Evolutionary conservation across 495 filamentous ascomycete genomes (phyloP), one percentile per base, ranked within the genome.

Genomic region (Penicillium cataractarum): DNA sequence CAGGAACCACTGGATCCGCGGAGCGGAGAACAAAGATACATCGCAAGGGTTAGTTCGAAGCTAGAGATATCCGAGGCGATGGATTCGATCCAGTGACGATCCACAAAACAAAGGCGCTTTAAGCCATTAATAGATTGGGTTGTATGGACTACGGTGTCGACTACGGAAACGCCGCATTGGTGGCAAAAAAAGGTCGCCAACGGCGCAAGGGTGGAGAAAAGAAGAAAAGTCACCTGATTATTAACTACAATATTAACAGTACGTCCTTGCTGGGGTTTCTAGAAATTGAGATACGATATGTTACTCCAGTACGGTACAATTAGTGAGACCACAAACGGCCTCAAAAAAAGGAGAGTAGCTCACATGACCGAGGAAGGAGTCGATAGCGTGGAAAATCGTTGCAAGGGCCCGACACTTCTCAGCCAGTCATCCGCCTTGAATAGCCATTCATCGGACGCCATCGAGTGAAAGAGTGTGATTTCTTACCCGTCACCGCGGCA

Each of bases 401-500:
- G 60, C 58, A 67, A 64, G 58, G 64, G 51, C 42, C 37, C 62
- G 49, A 65, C 50, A 55, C 62, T 53, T 44, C 31, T 56, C 57
- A 46, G 59, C 63, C 67, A 64, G 32, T 54, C 51, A 54, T 35
- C 7, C 12, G 21, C 6, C 29, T 19, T 9, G 29, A 32, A 4
- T 24, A 54, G 51, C 51, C 51, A 54, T 37, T 35, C 51, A 35
- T 21, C 31, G n/a, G 21, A 35, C 51, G 32, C 29, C 31, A 33
- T 54, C 51, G 31, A 54, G 2, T n/a, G 21, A 37, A 21, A 21
- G n/a, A 17, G 13, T 21, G 7, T 31, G 60, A 52, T 63, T 70
- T 71, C 50, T 57, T 69, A 76, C 74, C 74, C 75, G 71, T 74
- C 76, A 70, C 70, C 75, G 75, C 74, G 75, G 75, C 75, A 75